Conservation (phyloP, 345 rosid genomes). For the Hibiscus syriacus region DNA sequence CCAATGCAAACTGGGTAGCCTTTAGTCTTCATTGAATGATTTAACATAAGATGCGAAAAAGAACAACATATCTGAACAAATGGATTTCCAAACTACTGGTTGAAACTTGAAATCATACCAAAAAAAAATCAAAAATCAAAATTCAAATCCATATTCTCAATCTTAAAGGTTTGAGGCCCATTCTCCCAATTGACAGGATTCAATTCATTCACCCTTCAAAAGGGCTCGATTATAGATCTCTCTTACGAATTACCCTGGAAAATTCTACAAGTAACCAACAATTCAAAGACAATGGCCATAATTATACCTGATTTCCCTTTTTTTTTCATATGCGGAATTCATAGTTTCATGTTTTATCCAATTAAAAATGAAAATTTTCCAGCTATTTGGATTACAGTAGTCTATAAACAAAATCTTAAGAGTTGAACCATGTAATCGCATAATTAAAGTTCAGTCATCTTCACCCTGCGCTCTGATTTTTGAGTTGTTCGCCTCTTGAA, state of each 20-base stretch:
- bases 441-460: not conserved
- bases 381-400: not conserved
- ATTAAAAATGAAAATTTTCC: no score
- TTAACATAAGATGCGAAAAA: no score
- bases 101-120: no score
- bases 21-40: no score
- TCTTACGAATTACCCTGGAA: not conserved
- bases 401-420: not conserved
- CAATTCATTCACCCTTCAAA: not conserved
- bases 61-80: no score
- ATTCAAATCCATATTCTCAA: not conserved
- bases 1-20: no score
- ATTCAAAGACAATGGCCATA: not conserved
- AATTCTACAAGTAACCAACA: not conserved
- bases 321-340: not conserved
- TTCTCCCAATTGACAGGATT: not conserved
- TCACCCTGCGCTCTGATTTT: conserved; percentile 7
- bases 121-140: no score
- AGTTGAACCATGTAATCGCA: not conserved
- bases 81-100: no score
- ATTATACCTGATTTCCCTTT: not conserved
- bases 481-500: conserved; percentile 35
- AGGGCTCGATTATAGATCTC: not conserved
- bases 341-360: not conserved
- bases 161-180: not conserved